Evolutionary conservation across 1,284 basidiomycete species (phyloP), one percentile per base, ranked within the genome.

Genomic region (Flammula alnicola): DNA sequence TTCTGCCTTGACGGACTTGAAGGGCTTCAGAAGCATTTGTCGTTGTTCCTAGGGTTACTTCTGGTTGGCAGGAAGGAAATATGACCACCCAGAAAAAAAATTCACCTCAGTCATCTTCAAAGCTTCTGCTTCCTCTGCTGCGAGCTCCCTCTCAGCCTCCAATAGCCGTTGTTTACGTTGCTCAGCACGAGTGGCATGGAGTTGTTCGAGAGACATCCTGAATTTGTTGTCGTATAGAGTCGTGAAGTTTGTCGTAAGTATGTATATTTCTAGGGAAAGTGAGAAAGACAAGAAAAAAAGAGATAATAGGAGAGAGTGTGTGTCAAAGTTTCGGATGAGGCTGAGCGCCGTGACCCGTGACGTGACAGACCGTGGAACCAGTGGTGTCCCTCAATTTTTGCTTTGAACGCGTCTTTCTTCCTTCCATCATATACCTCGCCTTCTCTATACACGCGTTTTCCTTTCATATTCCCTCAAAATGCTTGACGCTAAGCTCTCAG

Each of bases 401-500:
- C 25, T 12, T 23, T 8, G n/a, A 25, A 47, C 55, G 54, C 48
- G 41, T 40, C 20, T 31, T 29, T 30, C 43, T 41, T 42, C 37
- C 14, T 41, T 47, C 35, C 29, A 26, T 44, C 41, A 19, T 49
- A 44, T 30, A 38, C 47, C 52, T 40, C 47, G 20, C 36, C 14
- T 23, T 25, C 16, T n/a, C n/a, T n/a, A n/a, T n/a, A n/a, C n/a
- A n/a, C n/a, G n/a, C n/a, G n/a, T n/a, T n/a, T n/a, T n/a, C n/a
- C n/a, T n/a, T n/a, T n/a, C 42, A 38, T 17, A 20, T 12, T 14
- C 20, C 37, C 35, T 40, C 50, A 75, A 58, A 54, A 95, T 96
- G 93, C 81, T 95, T 58, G 93, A 95, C 86, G 93, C 93, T 16
- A 89, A 88, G 67, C 81, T 96, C 45, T 77, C 81, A 55, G 87